Evolutionary conservation across 78 protist genomes (phyloP).

Genomic region (Chrysochromulina parva): DNA sequence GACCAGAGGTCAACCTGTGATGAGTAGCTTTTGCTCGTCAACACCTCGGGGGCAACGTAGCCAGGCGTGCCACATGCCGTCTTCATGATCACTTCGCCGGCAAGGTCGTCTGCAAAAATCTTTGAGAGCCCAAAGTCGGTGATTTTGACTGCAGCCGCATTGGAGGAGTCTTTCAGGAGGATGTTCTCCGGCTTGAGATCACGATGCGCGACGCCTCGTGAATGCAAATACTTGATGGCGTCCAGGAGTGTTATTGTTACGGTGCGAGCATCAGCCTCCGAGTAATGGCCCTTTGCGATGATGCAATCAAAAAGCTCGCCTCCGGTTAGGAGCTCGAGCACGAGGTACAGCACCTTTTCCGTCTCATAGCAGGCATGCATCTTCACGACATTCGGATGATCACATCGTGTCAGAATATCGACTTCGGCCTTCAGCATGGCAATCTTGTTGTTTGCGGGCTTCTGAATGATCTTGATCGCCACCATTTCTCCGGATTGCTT

Average conservation of each 20-base stretch:
- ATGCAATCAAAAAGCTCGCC: slow-evolving; percentile 91
- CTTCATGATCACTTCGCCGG: slow-evolving; percentile 38
- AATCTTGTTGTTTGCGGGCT: slow-evolving; percentile 2
- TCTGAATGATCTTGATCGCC: slow-evolving; percentile 56
- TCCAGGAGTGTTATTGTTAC: slow-evolving; percentile 69
- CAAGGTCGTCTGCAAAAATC: slow-evolving; percentile 52
- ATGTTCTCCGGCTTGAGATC: slow-evolving; percentile 74
- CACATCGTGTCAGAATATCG: slow-evolving; percentile 63
- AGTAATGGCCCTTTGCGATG: slow-evolving; percentile 75
- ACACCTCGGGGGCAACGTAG: slow-evolving; percentile 73
- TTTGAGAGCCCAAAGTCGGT: slow-evolving; percentile 86
- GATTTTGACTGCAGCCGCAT: slow-evolving; percentile 45
- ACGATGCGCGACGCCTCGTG: slow-evolving; percentile 82
- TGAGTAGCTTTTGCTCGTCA: slow-evolving; percentile 26
- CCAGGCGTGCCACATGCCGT: slow-evolving; percentile 87
- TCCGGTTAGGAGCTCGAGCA: slow-evolving; percentile 65
- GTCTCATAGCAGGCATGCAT: slow-evolving; percentile 40
- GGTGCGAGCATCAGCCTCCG: slow-evolving; percentile 77
- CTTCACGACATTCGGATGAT: slow-evolving; percentile 36
- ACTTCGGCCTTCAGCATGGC: slow-evolving; percentile 65
- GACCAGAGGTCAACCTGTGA: slow-evolving; percentile 44
- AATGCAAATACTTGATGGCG: slow-evolving; percentile 83
- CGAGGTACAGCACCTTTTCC: slow-evolving; percentile 24
- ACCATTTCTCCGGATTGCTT: neutral
- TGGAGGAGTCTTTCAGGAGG: neutral